A percentile compares a stretch with the other conserved stretches of the same genome.
Conservation (phyloP, 495 filamentous ascomycete species). For the Neurospora sp. region DNA sequence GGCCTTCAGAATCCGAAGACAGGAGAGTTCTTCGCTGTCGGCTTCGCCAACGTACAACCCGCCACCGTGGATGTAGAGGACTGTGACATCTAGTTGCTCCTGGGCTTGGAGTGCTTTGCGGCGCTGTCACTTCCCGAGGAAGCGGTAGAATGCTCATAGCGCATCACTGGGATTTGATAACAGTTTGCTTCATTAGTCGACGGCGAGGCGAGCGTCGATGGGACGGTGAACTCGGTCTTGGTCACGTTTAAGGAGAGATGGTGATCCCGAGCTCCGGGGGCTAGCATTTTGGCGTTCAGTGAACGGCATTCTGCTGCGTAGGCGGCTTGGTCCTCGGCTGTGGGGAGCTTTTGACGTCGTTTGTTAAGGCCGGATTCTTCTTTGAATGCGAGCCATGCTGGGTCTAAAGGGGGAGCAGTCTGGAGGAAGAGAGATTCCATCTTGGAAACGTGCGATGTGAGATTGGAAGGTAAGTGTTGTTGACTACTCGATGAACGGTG, state of each 20-base stretch:
- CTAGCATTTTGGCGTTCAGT: slow-evolving; percentile 1
- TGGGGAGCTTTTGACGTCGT: neutral
- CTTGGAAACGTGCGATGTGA: neutral
- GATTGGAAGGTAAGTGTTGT: neutral
- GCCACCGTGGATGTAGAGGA: slow-evolving; percentile 26
- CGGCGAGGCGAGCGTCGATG: neutral
- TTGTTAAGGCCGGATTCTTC: neutral
- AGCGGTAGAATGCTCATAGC: neutral
- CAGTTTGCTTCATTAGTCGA: neutral
- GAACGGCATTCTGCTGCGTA: slow-evolving; percentile 6
- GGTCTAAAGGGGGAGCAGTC: slow-evolving; percentile 4
- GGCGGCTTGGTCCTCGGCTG: slow-evolving; percentile 1
- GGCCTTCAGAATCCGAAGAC: slow-evolving; percentile 15
- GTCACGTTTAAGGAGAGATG: slow-evolving; percentile 1
- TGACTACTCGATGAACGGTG: neutral
- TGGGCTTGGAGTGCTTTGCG: neutral
- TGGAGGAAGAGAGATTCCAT: slow-evolving; percentile 4
- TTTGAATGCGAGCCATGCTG: slow-evolving; percentile 8
- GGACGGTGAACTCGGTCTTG: neutral
- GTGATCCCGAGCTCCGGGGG: slow-evolving; percentile 1
- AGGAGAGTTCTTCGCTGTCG: slow-evolving; percentile 24
- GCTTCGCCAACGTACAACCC: slow-evolving; percentile 21
- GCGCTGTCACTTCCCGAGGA: neutral
- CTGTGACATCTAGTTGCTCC: neutral
- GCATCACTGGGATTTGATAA: neutral